Conservation (phyloP, 2,329 filamentous ascomycete species). For the Celoporthe dispersa region DNA sequence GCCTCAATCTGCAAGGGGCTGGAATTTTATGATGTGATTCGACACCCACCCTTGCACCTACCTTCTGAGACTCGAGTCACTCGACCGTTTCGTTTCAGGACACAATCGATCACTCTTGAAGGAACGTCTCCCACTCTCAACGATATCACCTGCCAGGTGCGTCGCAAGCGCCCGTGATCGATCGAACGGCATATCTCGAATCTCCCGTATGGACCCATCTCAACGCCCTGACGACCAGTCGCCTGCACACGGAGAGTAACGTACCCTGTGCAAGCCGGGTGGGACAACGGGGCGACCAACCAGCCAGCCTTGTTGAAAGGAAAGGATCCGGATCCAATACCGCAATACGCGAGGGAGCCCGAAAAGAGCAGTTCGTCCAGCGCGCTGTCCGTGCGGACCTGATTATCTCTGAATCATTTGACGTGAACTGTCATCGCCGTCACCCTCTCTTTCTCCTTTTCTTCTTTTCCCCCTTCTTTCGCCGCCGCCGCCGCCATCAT, state of each 20-base stretch:
- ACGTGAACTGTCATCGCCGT: slow-evolving; percentile 3
- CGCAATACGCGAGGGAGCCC: slow-evolving; percentile 3
- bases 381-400: slow-evolving; percentile 5
- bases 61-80: slow-evolving; percentile 3
- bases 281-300: slow-evolving; percentile 15
- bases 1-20: slow-evolving; percentile 3
- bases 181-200: background rate
- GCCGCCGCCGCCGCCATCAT: slow-evolving; percentile 11
- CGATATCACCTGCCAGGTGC: background rate
- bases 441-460: background rate
- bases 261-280: slow-evolving; percentile 4
- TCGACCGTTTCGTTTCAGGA: slow-evolving; percentile 6
- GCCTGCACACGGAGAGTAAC: slow-evolving; percentile 9
- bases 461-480: background rate
- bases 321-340: slow-evolving; percentile 1
- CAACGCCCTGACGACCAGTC: slow-evolving; percentile 8
- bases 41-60: background rate
- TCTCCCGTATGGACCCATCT: background rate
- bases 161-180: background rate
- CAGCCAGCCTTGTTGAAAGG: slow-evolving; percentile 11
- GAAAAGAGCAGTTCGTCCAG: slow-evolving; percentile 8
- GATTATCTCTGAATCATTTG: background rate
- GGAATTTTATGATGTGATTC: background rate
- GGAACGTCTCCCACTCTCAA: background rate
- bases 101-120: background rate